A percentile compares a stretch with the other conserved stretches of the same genome.
These are phyloP conservation scores for Vitis amurensis DNA, from an alignment of 164 flowering plant genomes.

Conservation along the genomic window DNA sequence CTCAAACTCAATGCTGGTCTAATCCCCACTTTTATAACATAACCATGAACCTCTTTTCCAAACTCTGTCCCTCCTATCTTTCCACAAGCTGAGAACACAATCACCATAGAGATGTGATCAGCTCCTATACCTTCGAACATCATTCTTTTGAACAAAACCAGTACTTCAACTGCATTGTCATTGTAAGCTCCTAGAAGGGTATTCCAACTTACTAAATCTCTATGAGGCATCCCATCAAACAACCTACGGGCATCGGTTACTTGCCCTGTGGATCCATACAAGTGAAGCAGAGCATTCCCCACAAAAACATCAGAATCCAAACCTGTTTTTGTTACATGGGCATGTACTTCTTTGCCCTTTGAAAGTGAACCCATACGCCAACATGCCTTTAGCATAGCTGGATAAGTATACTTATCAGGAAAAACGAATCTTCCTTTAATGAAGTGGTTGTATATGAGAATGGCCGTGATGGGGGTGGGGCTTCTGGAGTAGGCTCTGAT, in stretches of 20 bases:
- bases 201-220: conserved; percentile 34
- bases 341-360: conserved; percentile 33
- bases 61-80: conserved; percentile 2
- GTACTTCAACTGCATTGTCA: conserved; percentile 1
- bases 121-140: conserved; percentile 12
- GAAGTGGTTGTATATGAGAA: conserved; percentile 28
- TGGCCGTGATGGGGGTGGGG: conserved; percentile 27
- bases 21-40: conserved; percentile 18
- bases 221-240: conserved; percentile 24
- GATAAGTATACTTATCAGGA: conserved; percentile 31
- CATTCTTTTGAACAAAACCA: conserved; percentile 22
- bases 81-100: conserved; percentile 20
- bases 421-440: conserved; percentile 6
- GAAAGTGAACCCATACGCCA: conserved; percentile 12
- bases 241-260: conserved; percentile 17
- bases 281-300: conserved; percentile 28
- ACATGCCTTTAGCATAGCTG: conserved; percentile 32
- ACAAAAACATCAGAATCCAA: conserved; percentile 23
- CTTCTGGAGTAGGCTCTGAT: conserved; percentile 33
- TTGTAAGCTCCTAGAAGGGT: conserved; percentile 16
- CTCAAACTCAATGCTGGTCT: conserved; percentile 11
- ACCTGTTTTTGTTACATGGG: conserved; percentile 24
- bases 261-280: conserved; percentile 10
- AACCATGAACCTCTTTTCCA: conserved; percentile 19
- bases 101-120: conserved; percentile 21